Evolutionary conservation across 805 yeast species (phyloP).

Genomic region (Kazachstania taianensis): DNA sequence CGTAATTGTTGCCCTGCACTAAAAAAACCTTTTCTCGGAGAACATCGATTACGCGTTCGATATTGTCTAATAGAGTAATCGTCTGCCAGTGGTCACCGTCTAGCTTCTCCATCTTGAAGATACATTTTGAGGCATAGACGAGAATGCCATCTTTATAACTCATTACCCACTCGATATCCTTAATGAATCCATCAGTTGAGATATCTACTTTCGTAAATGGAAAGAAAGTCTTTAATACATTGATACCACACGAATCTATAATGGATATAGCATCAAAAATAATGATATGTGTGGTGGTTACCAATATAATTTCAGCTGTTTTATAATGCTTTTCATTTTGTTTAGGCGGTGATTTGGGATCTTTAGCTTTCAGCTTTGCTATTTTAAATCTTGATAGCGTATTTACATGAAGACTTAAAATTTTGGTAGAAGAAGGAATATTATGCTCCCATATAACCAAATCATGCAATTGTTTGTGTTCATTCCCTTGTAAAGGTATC

Average conservation of each 20-base stretch:
- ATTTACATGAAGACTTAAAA: conserved; percentile 17
- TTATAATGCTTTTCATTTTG: conserved; percentile 16
- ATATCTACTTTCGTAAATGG: conserved; percentile 13
- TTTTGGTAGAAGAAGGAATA: conserved; percentile 9
- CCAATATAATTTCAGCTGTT: conserved; percentile 24
- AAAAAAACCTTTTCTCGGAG: conserved; percentile 16
- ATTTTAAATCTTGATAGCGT: conserved; percentile 15
- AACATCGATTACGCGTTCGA: conserved; percentile 25
- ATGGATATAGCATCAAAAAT: conserved; percentile 24
- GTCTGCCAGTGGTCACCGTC: conserved; percentile 14
- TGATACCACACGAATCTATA: conserved; percentile 16
- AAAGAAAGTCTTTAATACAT: conserved; percentile 17
- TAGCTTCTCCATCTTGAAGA: conserved; percentile 12
- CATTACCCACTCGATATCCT: conserved; percentile 19
- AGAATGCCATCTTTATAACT: conserved; percentile 20
- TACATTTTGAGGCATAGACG: conserved; percentile 11
- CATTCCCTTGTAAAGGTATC: conserved; percentile 16
- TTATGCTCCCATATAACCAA: conserved; percentile 22
- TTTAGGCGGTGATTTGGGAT: conserved; percentile 5
- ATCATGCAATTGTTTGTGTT: conserved; percentile 8
- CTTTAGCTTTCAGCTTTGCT: conserved; percentile 15
- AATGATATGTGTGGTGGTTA: conserved; percentile 10
- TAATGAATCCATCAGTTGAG: conserved; percentile 3
- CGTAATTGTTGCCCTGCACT: conserved; percentile 12
- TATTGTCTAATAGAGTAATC: conserved; percentile 11